A percentile compares a stretch with the other conserved stretches of the same genome.
Evolutionary conservation across 495 filamentous ascomycete genomes (phyloP).

Genomic region (Aspergillus bertholletiae): DNA sequence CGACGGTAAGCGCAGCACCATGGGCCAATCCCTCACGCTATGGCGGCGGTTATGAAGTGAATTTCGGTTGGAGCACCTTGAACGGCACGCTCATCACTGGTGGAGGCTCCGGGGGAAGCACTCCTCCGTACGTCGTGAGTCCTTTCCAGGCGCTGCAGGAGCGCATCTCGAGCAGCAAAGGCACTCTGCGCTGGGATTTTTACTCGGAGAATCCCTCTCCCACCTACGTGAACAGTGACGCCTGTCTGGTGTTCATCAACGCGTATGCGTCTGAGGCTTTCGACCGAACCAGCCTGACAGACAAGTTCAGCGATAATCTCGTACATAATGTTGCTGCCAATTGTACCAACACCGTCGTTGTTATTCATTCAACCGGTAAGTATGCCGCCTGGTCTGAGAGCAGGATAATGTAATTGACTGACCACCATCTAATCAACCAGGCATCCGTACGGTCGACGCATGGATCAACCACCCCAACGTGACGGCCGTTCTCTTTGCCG

Average conservation of each 20-base stretch:
- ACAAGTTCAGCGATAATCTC: conserved; percentile 48
- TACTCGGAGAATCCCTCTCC: conserved; percentile 38
- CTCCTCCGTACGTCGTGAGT: conserved; percentile 50
- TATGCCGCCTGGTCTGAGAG: too few relatives aligned
- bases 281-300: conserved; percentile 47
- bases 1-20: too few relatives aligned
- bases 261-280: conserved; percentile 57
- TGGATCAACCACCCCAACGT: conserved; percentile 57
- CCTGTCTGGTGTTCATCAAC: conserved; percentile 59
- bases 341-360: conserved; percentile 67
- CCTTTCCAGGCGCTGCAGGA: conserved; percentile 54
- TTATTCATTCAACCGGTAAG: too few relatives aligned
- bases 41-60: too few relatives aligned
- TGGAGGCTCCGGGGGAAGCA: conserved; percentile 61
- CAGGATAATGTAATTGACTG: too few relatives aligned
- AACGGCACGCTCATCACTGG: conserved; percentile 59
- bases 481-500: conserved; percentile 56
- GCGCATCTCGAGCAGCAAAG: too few relatives aligned
- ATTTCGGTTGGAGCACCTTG: too few relatives aligned
- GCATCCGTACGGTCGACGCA: conserved; percentile 39
- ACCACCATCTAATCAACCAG: too few relatives aligned
- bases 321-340: conserved; percentile 52
- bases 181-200: conserved; percentile 34
- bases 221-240: conserved; percentile 42
- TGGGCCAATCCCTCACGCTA: too few relatives aligned